Conservation (phyloP, 1,284 basidiomycete species). For the Austroboletus niveus region DNA sequence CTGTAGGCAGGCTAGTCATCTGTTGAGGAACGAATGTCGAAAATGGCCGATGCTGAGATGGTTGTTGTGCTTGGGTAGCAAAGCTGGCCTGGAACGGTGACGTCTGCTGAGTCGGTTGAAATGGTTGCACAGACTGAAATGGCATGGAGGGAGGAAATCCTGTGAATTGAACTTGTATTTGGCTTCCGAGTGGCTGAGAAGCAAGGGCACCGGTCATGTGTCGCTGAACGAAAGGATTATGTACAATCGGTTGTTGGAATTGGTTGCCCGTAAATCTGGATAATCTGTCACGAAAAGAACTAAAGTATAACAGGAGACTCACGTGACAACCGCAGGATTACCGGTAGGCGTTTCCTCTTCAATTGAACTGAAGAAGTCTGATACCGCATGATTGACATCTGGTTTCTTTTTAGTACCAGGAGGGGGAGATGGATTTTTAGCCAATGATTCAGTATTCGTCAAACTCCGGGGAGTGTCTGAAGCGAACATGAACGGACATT, state of each 20-base stretch:
- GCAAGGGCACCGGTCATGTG: constrained; percentile 47
- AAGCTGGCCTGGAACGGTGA: constrained; percentile 40
- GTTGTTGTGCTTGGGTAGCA: constrained; percentile 32
- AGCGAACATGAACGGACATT: neutral
- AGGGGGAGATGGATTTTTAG: constrained; percentile 24
- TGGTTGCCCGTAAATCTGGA: constrained; percentile 51
- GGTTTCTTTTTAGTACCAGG: constrained; percentile 22
- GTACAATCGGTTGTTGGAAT: constrained; percentile 61
- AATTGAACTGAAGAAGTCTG: constrained; percentile 93
- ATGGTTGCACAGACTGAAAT: constrained; percentile 15
- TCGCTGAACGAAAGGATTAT: constrained; percentile 77
- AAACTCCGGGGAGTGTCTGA: constrained; percentile 17
- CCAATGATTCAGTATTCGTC: constrained; percentile 13
- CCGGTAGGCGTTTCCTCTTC: constrained; percentile 79
- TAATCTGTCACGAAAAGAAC: constrained; percentile 6
- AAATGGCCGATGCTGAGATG: constrained; percentile 52
- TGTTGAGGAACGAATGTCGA: constrained; percentile 53
- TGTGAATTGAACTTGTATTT: constrained; percentile 44
- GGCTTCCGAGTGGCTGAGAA: constrained; percentile 44
- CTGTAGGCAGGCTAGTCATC: constrained; percentile 20
- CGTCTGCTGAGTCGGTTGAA: neutral
- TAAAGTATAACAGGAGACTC: constrained; percentile 12
- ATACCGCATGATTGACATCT: constrained; percentile 44
- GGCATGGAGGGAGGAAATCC: constrained; percentile 4
- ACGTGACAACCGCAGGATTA: constrained; percentile 64